Conservation (phyloP, 345 rosid genomes). For the Hibiscus mutabilis region DNA sequence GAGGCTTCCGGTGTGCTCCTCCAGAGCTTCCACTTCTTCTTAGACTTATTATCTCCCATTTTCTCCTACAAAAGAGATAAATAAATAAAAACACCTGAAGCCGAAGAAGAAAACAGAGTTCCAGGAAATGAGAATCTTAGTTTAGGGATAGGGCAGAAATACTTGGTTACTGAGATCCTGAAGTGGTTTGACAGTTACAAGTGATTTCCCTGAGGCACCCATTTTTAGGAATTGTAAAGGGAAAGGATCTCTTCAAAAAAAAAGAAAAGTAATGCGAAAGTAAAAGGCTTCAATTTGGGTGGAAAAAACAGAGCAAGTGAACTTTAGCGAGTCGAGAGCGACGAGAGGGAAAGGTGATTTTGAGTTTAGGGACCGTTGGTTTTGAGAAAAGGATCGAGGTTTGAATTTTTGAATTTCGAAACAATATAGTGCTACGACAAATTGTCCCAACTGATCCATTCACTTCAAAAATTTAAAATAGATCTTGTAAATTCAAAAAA, state of each 20-base stretch:
- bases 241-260: background rate
- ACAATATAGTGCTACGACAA: no score
- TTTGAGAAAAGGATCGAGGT: background rate
- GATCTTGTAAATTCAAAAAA: no score
- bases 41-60: constrained; percentile 29
- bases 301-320: constrained; percentile 8
- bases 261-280: no score
- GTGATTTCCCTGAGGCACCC: constrained; percentile 72
- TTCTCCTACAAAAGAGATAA: constrained; percentile 28
- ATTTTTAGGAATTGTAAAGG: constrained; percentile 21
- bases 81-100: background rate
- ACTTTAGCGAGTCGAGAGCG: background rate
- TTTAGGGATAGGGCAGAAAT: background rate
- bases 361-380: background rate
- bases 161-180: constrained; percentile 36
- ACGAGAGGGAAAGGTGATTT: background rate
- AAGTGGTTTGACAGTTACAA: constrained; percentile 39
- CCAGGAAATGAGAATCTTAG: background rate
- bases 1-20: constrained; percentile 71
- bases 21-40: constrained; percentile 89
- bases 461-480: constrained; percentile 10
- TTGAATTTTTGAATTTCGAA: constrained; percentile 45
- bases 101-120: background rate
- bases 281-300: constrained; percentile 11
- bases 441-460: no score